phyloP scores from a whole-genome alignment of 208 protist genomes.

The Leishmania gerbilli region DNA sequence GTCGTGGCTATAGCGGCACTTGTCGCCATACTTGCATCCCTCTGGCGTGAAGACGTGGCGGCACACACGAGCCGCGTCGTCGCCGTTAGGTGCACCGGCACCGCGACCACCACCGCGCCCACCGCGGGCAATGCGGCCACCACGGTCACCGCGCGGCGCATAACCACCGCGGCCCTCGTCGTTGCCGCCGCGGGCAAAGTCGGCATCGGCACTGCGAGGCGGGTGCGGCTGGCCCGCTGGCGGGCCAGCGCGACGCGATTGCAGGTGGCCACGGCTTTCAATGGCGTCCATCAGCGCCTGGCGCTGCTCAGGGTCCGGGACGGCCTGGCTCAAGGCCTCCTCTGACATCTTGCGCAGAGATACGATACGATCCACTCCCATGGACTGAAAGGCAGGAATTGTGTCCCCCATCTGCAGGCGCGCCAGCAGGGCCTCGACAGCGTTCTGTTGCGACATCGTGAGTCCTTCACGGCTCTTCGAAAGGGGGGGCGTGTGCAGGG shows the following conservation, averaged over 20 bases:
- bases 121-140: slow-evolving; percentile 30
- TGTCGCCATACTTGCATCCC: slow-evolving; percentile 81
- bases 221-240: slow-evolving; percentile 37
- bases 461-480: not conserved
- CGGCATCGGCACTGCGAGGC: slow-evolving; percentile 40
- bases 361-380: slow-evolving; percentile 75
- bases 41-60: slow-evolving; percentile 70
- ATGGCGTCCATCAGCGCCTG: slow-evolving; percentile 71
- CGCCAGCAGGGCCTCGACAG: slow-evolving; percentile 77
- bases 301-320: slow-evolving; percentile 79
- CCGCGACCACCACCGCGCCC: slow-evolving; percentile 39
- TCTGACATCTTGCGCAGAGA: slow-evolving; percentile 76
- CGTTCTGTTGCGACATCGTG: slow-evolving; percentile 35
- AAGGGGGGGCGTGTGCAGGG: not conserved
- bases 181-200: slow-evolving; percentile 30
- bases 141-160: slow-evolving; percentile 35
- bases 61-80: slow-evolving; percentile 49
- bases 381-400: slow-evolving; percentile 73
- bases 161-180: slow-evolving; percentile 34
- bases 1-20: slow-evolving; percentile 83
- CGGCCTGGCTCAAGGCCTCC: slow-evolving; percentile 54
- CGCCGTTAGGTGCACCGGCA: slow-evolving; percentile 15
- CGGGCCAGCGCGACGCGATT: slow-evolving; percentile 44
- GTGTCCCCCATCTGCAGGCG: slow-evolving; percentile 76
- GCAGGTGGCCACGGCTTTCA: slow-evolving; percentile 57